Evolutionary conservation across 164 flowering plant species (phyloP).

Genomic region (Umbilicus rupestris): DNA sequence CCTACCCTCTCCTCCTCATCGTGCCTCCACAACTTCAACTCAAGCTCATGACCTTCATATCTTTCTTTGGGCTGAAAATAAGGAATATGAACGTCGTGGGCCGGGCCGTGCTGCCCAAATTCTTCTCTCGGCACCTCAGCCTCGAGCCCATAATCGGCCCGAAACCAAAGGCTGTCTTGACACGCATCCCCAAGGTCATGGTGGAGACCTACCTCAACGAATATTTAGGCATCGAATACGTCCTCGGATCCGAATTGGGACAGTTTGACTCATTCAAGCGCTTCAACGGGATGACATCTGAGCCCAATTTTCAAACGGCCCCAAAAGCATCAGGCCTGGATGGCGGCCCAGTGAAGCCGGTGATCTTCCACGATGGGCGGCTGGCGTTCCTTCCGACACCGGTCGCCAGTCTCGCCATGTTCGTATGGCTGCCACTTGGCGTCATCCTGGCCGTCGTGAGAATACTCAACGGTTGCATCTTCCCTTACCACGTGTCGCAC

Average conservation of each 20-base stretch:
- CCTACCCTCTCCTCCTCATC: conserved; percentile 38
- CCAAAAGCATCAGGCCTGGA: conserved; percentile 39
- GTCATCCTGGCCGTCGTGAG: conserved; percentile 44
- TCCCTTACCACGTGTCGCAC: conserved; percentile 39
- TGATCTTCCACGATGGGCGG: conserved; percentile 84
- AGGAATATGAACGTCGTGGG: conserved; percentile 44
- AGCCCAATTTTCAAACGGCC: conserved; percentile 45
- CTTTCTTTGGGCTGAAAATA: conserved; percentile 60
- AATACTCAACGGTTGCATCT: conserved; percentile 30
- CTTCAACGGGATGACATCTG: conserved; percentile 45
- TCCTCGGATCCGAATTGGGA: conserved; percentile 62
- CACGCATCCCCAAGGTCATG: conserved; percentile 67
- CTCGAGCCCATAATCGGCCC: conserved; percentile 32
- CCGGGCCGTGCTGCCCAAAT: conserved; percentile 82
- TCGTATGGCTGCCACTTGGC: conserved; percentile 75
- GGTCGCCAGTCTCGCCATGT: conserved; percentile 52
- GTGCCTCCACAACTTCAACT: conserved; percentile 30
- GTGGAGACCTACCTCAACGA: conserved; percentile 68
- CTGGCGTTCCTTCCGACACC: conserved; percentile 84
- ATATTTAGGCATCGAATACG: conserved; percentile 45
- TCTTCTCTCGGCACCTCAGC: conserved; percentile 59
- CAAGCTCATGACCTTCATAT: conserved; percentile 52
- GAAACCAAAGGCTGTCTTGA: conserved; percentile 30
- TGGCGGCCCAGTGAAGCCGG: conserved; percentile 42
- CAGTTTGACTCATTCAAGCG: conserved; percentile 17